Conservation (phyloP, 1,284 basidiomycete genomes). For the Ceratobasidium sp. region DNA sequence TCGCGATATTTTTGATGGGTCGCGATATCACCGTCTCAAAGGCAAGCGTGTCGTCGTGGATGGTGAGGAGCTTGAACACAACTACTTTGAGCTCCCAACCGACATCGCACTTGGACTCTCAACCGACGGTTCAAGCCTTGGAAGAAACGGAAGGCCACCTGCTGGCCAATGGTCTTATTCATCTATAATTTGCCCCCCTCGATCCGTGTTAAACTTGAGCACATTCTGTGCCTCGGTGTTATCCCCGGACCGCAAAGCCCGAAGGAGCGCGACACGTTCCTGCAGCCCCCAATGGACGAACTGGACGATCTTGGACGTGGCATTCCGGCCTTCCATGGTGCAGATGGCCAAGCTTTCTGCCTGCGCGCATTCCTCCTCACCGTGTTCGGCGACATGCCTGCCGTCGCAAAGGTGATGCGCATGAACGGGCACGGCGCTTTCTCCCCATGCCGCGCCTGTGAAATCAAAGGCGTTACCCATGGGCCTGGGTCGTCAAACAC, state of each 20-base stretch:
- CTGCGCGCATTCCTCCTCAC: conserved; percentile 44
- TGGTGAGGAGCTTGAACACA: conserved; percentile 1
- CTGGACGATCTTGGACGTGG: conserved; percentile 40
- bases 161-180: conserved; percentile 49
- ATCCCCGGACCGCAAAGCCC: conserved; percentile 47
- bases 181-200: conserved; percentile 49
- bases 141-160: not conserved
- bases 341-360: conserved; percentile 7
- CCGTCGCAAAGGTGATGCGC: conserved; percentile 46
- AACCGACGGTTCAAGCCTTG: conserved; percentile 37
- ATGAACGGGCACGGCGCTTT: conserved; percentile 40
- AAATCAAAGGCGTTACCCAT: too few species aligned
- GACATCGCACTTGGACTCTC: conserved; percentile 46
- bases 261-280: conserved; percentile 47
- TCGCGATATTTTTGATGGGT: conserved; percentile 45
- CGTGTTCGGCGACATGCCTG: conserved; percentile 46
- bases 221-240: conserved; percentile 47
- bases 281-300: conserved; percentile 43
- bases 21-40: conserved; percentile 30
- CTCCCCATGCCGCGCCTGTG: too few species aligned
- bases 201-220: conserved; percentile 36
- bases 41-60: not conserved
- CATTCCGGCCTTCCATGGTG: conserved; percentile 36
- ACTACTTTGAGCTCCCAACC: conserved; percentile 20
- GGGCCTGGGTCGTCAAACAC: too few species aligned